phyloP scores from a whole-genome alignment of 768 basidiomycete genomes.

The Roridomyces roridus region DNA sequence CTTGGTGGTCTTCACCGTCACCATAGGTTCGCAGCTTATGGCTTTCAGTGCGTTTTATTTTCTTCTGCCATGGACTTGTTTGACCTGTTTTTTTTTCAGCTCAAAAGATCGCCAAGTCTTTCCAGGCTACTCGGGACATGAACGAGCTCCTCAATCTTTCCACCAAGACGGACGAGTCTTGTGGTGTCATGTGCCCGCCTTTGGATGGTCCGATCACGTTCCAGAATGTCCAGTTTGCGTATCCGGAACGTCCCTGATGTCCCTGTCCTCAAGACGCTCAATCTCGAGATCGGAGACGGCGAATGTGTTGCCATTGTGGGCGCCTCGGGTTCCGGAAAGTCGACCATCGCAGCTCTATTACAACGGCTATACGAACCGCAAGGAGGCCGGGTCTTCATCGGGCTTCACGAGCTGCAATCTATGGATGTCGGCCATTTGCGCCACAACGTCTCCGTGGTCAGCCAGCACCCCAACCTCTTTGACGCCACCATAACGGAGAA shows the following conservation, averaged over 20 bases:
- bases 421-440: conserved; percentile 73
- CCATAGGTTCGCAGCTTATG: conserved; percentile 90
- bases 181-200: conserved; percentile 68
- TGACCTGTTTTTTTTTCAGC: conserved; percentile 38
- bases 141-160: conserved; percentile 68
- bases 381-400: conserved; percentile 62
- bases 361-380: conserved; percentile 82
- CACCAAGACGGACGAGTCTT: conserved; percentile 70
- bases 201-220: conserved; percentile 75
- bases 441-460: conserved; percentile 77
- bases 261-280: conserved; percentile 70
- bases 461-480: conserved; percentile 80
- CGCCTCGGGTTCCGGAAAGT: conserved; percentile 85
- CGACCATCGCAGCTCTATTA: conserved; percentile 76
- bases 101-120: conserved; percentile 86
- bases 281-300: conserved; percentile 67
- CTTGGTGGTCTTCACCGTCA: conserved; percentile 91
- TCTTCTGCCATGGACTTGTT: background rate
- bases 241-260: conserved; percentile 82
- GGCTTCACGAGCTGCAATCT: conserved; percentile 49
- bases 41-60: conserved; percentile 75
- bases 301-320: conserved; percentile 86
- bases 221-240: conserved; percentile 78
- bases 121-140: conserved; percentile 85
- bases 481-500: conserved; percentile 79